Base-by-base conservation (phyloP, 2,329 filamentous ascomycete species). In the Aspergillus spinulosporus region DNA sequence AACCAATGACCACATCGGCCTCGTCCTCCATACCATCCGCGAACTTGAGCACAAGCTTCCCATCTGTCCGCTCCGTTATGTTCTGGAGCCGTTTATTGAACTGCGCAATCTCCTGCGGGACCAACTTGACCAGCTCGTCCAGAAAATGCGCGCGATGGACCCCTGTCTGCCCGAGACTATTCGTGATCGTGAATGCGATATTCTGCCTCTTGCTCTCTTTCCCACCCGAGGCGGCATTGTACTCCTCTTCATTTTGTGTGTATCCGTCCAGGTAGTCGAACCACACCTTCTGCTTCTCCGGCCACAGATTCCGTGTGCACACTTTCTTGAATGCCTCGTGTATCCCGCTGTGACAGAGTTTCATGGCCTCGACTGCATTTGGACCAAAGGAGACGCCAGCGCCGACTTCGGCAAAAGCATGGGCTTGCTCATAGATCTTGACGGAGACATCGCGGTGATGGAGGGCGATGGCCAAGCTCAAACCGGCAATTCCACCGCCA, bases 1-100 rank as follows among this genome's bases (percentile, higher is more conserved):
- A 77, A 2, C 78, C 78, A 49, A 81, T 71, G 0, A 79, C 73
- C 49, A 73, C 69, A 59, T 75, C 74, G 9, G 78, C 73, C 44
- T 75, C 67, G 1, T 72, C 74, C 1, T 67, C 68, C 5, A 68
- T 69, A 0, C 78, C 78, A 58, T 81, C 79, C 12, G 69, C 62
- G 50, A 81, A 82, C 15, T 64, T 65, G 36, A 81, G 63, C 3
- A 67, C 60, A 3, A 62, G 78, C 52, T 62, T 69, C 61, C 54
- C 68, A 21, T 62, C 56, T 1, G 11, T 21, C 3, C 57, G 34
- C 45, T 61, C 54, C 2, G 46, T 31, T 12, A 63, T 58, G 8
- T 60, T 61, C 21, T 66, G 60, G 8, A 72, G 58, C 3, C 62
- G 64, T 60, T 69, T 71, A 7, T 64, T 59, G 15, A 72, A 59